Conservation (phyloP, 2,329 filamentous ascomycete genomes). For the Xylariaceae sp. region DNA sequence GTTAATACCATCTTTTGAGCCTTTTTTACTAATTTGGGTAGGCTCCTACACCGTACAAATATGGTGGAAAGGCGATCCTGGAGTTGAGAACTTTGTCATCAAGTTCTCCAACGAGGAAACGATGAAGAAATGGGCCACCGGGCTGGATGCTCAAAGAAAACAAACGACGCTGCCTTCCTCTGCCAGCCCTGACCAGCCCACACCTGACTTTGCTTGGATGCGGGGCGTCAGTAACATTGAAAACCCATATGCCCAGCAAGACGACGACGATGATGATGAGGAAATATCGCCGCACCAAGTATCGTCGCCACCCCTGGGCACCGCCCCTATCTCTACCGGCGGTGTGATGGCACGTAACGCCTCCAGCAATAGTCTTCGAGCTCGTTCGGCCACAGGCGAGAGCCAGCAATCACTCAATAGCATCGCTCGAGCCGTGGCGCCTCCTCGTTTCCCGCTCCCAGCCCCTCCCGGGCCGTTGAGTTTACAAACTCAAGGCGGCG, state of each 20-base stretch:
- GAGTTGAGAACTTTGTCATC: conserved; percentile 93
- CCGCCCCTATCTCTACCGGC: conserved; percentile 25
- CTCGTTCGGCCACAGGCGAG: conserved; percentile 68
- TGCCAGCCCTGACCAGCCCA: conserved; percentile 38
- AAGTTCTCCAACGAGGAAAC: conserved; percentile 85
- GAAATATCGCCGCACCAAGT: conserved; percentile 14
- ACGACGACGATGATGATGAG: conserved; percentile 52
- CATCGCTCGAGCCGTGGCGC: conserved; percentile 53
- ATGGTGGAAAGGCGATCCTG: conserved; percentile 95
- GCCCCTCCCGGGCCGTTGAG: conserved; percentile 53
- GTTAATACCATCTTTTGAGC: too few species aligned
- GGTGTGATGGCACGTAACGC: conserved; percentile 55
- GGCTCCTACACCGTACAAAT: conserved; percentile 94
- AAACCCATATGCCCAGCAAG: conserved; percentile 70
- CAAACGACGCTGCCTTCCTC: conserved; percentile 44
- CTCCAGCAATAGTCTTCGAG: conserved; percentile 67
- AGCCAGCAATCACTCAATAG: conserved; percentile 52
- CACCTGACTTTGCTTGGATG: conserved; percentile 77
- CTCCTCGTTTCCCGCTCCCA: conserved; percentile 64
- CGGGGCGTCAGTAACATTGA: conserved; percentile 58
- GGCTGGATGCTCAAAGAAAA: conserved; percentile 71
- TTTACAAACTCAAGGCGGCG: conserved; percentile 53
- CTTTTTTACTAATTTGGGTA: conserved; percentile 27
- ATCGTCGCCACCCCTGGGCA: conserved; percentile 27
- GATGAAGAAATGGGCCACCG: conserved; percentile 85